These are phyloP conservation scores for Albophoma yamanashiensis DNA, from an alignment of 2,329 filamentous ascomycete species.

Conservation along the genomic window DNA sequence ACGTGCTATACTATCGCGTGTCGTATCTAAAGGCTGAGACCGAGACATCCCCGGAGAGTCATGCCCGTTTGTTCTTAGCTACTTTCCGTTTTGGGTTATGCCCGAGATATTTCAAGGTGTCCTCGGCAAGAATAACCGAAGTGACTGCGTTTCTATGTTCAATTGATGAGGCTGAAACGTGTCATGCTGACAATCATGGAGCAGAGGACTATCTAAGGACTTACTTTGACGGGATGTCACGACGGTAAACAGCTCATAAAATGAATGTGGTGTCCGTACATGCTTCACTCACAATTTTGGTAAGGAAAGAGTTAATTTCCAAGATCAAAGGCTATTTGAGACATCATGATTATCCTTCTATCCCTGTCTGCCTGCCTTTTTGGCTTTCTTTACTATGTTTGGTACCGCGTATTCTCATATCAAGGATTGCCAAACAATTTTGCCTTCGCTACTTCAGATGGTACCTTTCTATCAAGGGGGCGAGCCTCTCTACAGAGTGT, in stretches of 20 bases:
- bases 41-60: not conserved
- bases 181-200: not conserved
- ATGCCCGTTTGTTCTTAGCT: not conserved
- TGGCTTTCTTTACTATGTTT: not conserved
- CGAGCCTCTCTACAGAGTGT: not conserved
- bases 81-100: not conserved
- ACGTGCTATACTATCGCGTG: not conserved
- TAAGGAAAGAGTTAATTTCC: too few relatives aligned
- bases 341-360: not conserved
- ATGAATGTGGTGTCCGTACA: not conserved
- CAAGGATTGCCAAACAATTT: not conserved
- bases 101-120: not conserved
- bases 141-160: not conserved
- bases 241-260: not conserved
- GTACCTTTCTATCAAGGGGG: not conserved
- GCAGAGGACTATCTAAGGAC: not conserved
- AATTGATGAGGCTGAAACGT: not conserved
- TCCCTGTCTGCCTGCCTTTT: not conserved
- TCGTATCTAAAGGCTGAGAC: not conserved
- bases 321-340: not conserved
- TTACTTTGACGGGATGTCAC: not conserved
- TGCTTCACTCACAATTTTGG: not conserved
- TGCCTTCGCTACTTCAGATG: not conserved
- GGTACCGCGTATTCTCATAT: not conserved
- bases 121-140: not conserved